Percentiles rank a stretch among this genome's conserved stretches.
Evolutionary conservation across 2,329 filamentous ascomycete species (phyloP).

Genomic region (Cladorrhinum sp.): DNA sequence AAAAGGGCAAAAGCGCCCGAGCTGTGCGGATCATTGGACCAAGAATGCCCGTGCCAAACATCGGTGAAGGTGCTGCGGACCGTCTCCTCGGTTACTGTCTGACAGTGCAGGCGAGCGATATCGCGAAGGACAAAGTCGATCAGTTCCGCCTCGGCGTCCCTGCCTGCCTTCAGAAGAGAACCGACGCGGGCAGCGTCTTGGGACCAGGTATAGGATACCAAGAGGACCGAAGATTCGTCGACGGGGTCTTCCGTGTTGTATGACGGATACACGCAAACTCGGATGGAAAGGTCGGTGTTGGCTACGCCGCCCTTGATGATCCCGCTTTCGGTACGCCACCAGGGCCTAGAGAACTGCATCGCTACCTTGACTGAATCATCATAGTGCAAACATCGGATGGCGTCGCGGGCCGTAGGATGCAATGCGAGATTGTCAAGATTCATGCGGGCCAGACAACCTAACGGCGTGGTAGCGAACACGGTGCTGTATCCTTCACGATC

Average conservation of each 20-base stretch:
- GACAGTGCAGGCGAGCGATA: background rate
- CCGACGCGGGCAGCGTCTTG: constrained; percentile 34
- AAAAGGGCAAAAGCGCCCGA: constrained; percentile 41
- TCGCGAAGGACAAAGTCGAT: constrained; percentile 4
- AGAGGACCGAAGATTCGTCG: constrained; percentile 29
- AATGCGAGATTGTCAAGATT: constrained; percentile 22
- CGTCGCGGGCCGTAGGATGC: constrained; percentile 5
- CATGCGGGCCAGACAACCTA: constrained; percentile 30
- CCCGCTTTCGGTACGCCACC: constrained; percentile 31
- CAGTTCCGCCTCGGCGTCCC: background rate
- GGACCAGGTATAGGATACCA: constrained; percentile 34
- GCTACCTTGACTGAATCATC: constrained; percentile 33
- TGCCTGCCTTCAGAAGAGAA: constrained; percentile 10
- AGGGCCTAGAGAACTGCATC: constrained; percentile 35
- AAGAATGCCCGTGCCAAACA: constrained; percentile 36
- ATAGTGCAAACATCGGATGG: constrained; percentile 32
- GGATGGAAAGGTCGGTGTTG: constrained; percentile 25
- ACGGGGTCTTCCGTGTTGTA: constrained; percentile 28
- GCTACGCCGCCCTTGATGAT: constrained; percentile 27
- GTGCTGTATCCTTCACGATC: constrained; percentile 20
- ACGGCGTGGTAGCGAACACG: constrained; percentile 32
- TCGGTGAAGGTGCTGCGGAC: background rate
- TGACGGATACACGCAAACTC: constrained; percentile 34
- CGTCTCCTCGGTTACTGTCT: background rate
- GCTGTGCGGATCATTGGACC: constrained; percentile 35